A percentile compares a stretch with the other conserved stretches of the same genome.
Evolutionary conservation across 1,139 yeast genomes (phyloP).

Genomic region (Hansenula sp.): DNA sequence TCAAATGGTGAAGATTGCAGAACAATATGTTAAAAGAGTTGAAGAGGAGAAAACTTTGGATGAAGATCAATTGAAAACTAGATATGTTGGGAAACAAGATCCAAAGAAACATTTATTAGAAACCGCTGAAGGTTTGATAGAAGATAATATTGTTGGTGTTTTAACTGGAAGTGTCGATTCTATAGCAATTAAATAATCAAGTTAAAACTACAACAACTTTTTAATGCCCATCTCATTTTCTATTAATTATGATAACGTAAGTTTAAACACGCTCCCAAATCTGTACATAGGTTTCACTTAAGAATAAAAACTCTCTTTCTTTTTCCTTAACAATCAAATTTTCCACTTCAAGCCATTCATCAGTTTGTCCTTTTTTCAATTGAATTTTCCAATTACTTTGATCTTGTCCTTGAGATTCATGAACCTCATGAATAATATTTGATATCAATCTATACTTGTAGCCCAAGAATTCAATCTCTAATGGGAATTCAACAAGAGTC

Average conservation of each 20-base stretch:
- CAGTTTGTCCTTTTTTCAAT: slow-evolving; percentile 31
- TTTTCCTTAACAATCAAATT: slow-evolving; percentile 45
- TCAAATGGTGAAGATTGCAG: slow-evolving; percentile 85
- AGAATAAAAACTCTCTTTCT: slow-evolving; percentile 56
- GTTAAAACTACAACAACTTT: neutral
- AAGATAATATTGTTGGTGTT: slow-evolving; percentile 84
- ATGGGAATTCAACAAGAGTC: slow-evolving; percentile 62
- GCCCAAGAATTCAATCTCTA: slow-evolving; percentile 24
- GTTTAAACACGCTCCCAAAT: slow-evolving; percentile 49
- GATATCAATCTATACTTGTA: slow-evolving; percentile 43
- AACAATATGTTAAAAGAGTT: slow-evolving; percentile 84
- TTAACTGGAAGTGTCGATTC: slow-evolving; percentile 88
- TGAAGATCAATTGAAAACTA: slow-evolving; percentile 87
- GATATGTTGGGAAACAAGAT: slow-evolving; percentile 97
- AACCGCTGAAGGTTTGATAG: slow-evolving; percentile 81
- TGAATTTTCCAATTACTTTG: slow-evolving; percentile 49
- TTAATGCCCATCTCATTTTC: neutral
- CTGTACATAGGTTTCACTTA: slow-evolving; percentile 63
- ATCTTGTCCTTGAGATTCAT: slow-evolving; percentile 27
- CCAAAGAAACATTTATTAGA: slow-evolving; percentile 96
- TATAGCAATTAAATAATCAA: slow-evolving; percentile 62
- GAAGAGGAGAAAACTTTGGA: slow-evolving; percentile 87
- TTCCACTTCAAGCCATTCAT: slow-evolving; percentile 56
- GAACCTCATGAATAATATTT: slow-evolving; percentile 45
- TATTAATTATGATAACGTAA: too few relatives aligned